Base-by-base conservation (phyloP, 75 land plant genomes). In the Picea sitchensis region DNA sequence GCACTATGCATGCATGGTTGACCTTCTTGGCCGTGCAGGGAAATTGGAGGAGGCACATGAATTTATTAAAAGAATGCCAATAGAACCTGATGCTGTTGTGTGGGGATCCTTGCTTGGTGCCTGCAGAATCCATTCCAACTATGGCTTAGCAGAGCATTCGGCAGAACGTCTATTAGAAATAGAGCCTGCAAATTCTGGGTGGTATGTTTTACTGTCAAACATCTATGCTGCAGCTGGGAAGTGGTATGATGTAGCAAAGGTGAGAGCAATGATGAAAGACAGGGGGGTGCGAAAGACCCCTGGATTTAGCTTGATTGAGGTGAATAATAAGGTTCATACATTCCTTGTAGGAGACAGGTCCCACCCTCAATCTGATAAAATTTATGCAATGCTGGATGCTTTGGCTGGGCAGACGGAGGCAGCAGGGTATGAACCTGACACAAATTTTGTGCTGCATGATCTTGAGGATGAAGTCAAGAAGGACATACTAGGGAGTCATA, bases 251-350 rank as follows among this genome's bases (percentile, higher is more conserved):
- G 87, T 87, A 34, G 81, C 88, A 6, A 72, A 61, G 30, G 67
- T 90, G 84, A 88, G 94, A 76, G 83, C 41, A 72, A 18, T 78
- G 56, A 86, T 92, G 92, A 86, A 88, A 59, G 18, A 82, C 18
- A 82, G 75, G 54, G 72, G 73, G 61, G 77, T 90, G 3, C 86
- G 86, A 73, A 92, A 92, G 73, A 89, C 84, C 59, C 93, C 93
- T 5, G 93, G 91, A 13, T 90, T 90, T 20, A 92, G 93, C 81
- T 89, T 90, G 94, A 88, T 92, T 81, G 94, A 92, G 77, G 68
- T 88, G 18, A 81, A 77, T 38, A 77, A 77, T 41, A 85, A 84
- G 72, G 84, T 88, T 26, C 92, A 92, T 79, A 58, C 82, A 17
- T 92, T 92, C 58, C 82, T 87, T 79, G 83, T 75, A 12, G 81